phyloP scores from a whole-genome alignment of 495 filamentous ascomycete genomes.

The Talaromyces ruber region DNA sequence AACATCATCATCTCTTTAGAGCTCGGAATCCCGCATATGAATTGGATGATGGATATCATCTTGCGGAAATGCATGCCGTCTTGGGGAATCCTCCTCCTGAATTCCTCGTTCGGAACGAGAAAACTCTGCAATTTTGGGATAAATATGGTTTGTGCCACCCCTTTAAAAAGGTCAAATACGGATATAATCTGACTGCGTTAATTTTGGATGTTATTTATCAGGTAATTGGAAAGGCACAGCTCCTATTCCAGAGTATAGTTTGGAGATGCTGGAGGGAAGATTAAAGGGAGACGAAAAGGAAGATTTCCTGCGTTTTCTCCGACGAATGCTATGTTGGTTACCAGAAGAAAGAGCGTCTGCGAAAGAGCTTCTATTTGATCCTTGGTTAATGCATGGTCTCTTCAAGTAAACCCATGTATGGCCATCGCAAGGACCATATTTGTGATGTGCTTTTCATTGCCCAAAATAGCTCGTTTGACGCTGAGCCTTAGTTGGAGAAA shows the following conservation, averaged over 20 bases:
- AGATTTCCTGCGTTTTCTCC: constrained; percentile 29
- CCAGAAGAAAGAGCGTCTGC: constrained; percentile 34
- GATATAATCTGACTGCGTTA: no score
- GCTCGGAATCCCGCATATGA: constrained; percentile 22
- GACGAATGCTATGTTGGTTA: constrained; percentile 33
- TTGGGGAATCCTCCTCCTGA: constrained; percentile 28
- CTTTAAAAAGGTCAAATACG: no score
- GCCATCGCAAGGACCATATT: no score
- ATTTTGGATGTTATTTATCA: no score
- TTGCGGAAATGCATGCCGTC: constrained; percentile 29
- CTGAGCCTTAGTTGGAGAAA: no score
- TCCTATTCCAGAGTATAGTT: constrained; percentile 7
- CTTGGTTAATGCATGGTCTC: constrained; percentile 26
- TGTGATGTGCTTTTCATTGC: no score
- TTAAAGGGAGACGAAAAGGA: constrained; percentile 21
- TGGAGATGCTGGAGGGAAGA: constrained; percentile 14
- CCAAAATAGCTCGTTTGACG: no score
- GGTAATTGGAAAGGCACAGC: constrained; percentile 15
- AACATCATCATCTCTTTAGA: constrained; percentile 30
- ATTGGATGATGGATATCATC: constrained; percentile 29
- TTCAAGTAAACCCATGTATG: constrained; percentile 17
- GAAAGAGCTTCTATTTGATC: constrained; percentile 30
- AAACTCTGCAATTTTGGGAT: constrained; percentile 15
- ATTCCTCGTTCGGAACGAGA: constrained; percentile 21
- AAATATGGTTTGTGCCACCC: not conserved